Evolutionary conservation across 257 asterid genomes (phyloP), one percentile per base, ranked within the genome.

Genomic region (Gentiana macrophylla): DNA sequence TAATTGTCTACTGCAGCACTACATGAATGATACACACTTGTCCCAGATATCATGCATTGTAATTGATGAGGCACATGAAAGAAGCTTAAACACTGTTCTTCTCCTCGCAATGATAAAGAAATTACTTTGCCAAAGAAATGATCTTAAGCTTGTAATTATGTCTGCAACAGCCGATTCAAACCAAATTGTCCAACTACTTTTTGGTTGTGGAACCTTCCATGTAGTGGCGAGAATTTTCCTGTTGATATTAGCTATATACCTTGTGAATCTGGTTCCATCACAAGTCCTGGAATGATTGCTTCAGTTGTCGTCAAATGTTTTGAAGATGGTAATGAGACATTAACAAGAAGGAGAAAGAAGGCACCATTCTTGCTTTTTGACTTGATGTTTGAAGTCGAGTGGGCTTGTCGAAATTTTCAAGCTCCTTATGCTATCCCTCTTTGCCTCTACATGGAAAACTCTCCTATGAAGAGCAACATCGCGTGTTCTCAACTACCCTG

Each of bases 41-140:
- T 78, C 94, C 52, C 63, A 56, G 66, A 66, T 91, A 37, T 84
- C 97, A 35, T 91, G 97, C 78, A 76, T 91, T 68, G 70, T 91
- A 62, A 77, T 91, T 67, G 98, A 91, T 35, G 98, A 91, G 81
- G 98, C 97, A 56, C 98, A 91, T 72, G 98, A 91, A 79, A 83
- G 97, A 77, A 91, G 95, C 79, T 77, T 91, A 62, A 87, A 72
- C 71, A 87, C 97, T 7, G 98, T 87, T 81, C 92, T 91, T 68
- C 95, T 91, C 60, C 73, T 91, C 51, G 95, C 94, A 32, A 59
- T 84, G 77, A 63, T 87, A 52, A 87, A 85, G 84, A 77, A 75
- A 34, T 70, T 87, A 65, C 84, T 91, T 12, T 55, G 79, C 66
- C 79, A 59, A 76, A 87, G 93, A 75, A 72, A 72, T 33, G 69